phyloP scores from a whole-genome alignment of 257 asterid species.

The Ligustrum vulgare region DNA sequence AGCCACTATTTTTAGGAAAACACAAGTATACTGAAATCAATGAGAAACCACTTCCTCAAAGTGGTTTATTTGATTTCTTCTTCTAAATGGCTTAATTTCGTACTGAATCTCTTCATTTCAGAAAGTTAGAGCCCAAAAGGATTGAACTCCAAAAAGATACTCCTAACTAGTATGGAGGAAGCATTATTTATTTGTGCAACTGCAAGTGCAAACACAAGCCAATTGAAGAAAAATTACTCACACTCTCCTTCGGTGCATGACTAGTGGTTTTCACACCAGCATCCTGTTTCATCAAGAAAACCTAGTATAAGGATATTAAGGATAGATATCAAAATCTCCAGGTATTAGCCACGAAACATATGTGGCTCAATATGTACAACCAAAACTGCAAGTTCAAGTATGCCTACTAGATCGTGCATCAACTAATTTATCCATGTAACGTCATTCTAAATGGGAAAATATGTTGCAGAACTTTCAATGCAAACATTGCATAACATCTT shows the following conservation, averaged over 20 bases:
- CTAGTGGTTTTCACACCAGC: constrained; percentile 59
- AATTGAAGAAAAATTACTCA: constrained; percentile 20
- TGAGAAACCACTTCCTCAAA: not conserved
- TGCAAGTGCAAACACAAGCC: no score
- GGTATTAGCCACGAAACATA: not conserved
- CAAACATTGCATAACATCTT: not conserved
- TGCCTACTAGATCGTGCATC: not conserved
- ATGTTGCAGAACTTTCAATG: not conserved
- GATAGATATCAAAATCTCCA: not conserved
- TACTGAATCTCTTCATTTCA: not conserved
- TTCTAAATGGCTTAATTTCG: not conserved
- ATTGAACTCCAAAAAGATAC: not conserved
- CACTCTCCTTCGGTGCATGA: constrained; percentile 34
- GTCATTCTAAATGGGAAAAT: not conserved
- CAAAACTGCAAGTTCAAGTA: not conserved
- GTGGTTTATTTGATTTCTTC: not conserved
- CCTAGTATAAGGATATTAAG: not conserved
- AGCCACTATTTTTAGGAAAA: not conserved
- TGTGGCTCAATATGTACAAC: constrained; percentile 9
- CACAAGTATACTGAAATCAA: not conserved
- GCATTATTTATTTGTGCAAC: not conserved
- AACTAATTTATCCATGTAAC: not conserved
- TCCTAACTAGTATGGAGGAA: not conserved
- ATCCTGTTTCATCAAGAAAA: constrained; percentile 33
- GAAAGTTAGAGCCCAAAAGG: not conserved